Base-by-base conservation (phyloP, 2,329 filamentous ascomycete genomes). In the Akanthomyces muscarius region DNA sequence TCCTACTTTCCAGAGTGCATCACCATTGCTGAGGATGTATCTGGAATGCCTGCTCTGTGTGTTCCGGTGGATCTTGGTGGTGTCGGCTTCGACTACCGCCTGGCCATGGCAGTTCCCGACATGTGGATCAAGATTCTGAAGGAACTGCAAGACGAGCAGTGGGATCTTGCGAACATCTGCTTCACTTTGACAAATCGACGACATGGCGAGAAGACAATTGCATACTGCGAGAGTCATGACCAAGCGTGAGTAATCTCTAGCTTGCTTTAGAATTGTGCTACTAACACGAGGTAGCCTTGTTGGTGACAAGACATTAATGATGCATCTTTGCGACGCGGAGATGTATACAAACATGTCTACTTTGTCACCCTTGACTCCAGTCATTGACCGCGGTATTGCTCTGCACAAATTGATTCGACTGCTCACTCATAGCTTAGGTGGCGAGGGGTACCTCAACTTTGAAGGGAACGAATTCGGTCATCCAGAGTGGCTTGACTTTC, bases 101-200 rank as follows among this genome's bases (percentile, higher is more conserved):
- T 99, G 38, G 93, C 93, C 62, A 99, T 99, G 95, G 95, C 95
- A 5, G 88, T 99, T 66, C 95, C 95, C 4, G 95, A 99, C 75
- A 91, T 99, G 86, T 99, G 96, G 87, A 99, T 99, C 83, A 99
- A 99, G 79, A 91, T 96, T 73, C 77, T 98, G 65, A 99, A 99
- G 76, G 95, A 99, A 78, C 87, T 92, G 74, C 84, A 89, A 71
- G 95, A 99, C 71, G 84, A 92, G 66, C 85, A 96, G 11, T 99
- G 95, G 95, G 90, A 98, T 70, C 89, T 99, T 76, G 87, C 85
- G 63, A 88, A 84, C 68, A 89, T 99, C 59, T 88, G 87, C 74
- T 93, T 89, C 78, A 97, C 92, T 0, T 79, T 99, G 64, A 96
- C 90, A 25, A 98, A 99, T 77, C 86, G 95, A 63, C 88, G 95